Base-by-base conservation (phyloP, 2,329 filamentous ascomycete genomes). In the Thyridium curvatum region DNA sequence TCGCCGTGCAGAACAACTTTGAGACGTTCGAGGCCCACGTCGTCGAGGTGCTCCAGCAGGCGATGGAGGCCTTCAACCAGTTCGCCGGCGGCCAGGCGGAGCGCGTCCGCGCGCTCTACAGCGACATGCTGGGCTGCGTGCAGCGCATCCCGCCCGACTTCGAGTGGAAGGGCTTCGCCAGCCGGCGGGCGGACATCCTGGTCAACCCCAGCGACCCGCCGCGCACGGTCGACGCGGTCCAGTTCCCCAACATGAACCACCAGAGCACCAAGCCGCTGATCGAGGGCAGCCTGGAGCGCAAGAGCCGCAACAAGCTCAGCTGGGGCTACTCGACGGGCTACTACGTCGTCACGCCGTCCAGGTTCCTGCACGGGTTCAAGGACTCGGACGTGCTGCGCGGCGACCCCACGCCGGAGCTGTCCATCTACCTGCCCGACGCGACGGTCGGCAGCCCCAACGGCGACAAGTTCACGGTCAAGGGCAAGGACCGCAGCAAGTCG, bases 361-460 rank as follows among this genome's bases (percentile, higher is more conserved):
- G 86, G 54, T 98, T 84, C 65, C 67, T 98, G 42, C 93, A 98
- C 66, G 90, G 96, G 62, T 98, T 94, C 73, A 94, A 94, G 66
- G 89, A 94, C 54, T 84, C 86, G 56, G 91, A 97, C 53, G 75
- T 80, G 54, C 50, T 73, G 37, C 71, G 73, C 35, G 65, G 78
- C 52, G 87, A 94, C 45, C 87, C 88, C 9, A 72, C 76, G 41
- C 91, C 93, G 0, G 91, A 98, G 59, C 70, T 93, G 31, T 93
- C 86, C 12, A 79, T 98, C 49, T 97, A 91, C 62, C 79, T 98
- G 1, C 90, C 93, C 10, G 93, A 98, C 52, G 94, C 91, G 51
- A 64, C 82, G 34, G 77, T 97, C 41, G 87, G 89, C 41, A 55
- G 65, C 1, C 75, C 77, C 12, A 80, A 72, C 48, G 89, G 85